Evolutionary conservation across 139 green algal species (phyloP).

Genomic region (Coccomyxa sp.): DNA sequence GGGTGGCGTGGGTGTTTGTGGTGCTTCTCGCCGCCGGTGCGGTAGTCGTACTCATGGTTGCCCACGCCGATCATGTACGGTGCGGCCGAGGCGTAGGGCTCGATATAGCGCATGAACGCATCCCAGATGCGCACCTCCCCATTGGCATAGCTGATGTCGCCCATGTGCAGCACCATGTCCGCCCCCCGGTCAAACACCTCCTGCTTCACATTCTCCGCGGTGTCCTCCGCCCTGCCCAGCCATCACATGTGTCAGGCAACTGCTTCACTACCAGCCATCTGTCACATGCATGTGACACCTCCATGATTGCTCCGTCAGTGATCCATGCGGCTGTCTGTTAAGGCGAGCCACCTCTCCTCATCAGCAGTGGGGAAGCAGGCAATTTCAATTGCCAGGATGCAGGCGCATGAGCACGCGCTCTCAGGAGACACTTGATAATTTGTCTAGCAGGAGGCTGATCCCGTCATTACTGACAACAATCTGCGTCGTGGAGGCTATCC

Average conservation of each 20-base stretch:
- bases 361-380: too few species aligned
- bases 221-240: conserved; percentile 38
- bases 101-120: conserved; percentile 65
- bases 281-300: neutral
- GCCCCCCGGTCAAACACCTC: conserved; percentile 24
- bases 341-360: too few species aligned
- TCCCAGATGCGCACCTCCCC: conserved; percentile 64
- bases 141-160: conserved; percentile 63
- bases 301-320: too few species aligned
- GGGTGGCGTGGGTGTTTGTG: neutral
- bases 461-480: too few species aligned
- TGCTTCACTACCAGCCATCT: neutral
- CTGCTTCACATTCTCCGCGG: conserved; percentile 16
- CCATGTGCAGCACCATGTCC: conserved; percentile 60
- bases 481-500: too few species aligned
- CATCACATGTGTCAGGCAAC: too few species aligned
- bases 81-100: conserved; percentile 46
- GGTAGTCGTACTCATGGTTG: conserved; percentile 73
- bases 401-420: too few species aligned
- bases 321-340: neutral
- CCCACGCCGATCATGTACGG: conserved; percentile 68
- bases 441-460: too few species aligned
- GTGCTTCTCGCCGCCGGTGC: conserved; percentile 20
- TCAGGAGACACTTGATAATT: too few species aligned
- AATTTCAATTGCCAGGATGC: too few species aligned